Percentiles rank a stretch among this genome's conserved stretches.
Conservation (phyloP, 495 filamentous ascomycete genomes). For the Penicillium desertorum region DNA sequence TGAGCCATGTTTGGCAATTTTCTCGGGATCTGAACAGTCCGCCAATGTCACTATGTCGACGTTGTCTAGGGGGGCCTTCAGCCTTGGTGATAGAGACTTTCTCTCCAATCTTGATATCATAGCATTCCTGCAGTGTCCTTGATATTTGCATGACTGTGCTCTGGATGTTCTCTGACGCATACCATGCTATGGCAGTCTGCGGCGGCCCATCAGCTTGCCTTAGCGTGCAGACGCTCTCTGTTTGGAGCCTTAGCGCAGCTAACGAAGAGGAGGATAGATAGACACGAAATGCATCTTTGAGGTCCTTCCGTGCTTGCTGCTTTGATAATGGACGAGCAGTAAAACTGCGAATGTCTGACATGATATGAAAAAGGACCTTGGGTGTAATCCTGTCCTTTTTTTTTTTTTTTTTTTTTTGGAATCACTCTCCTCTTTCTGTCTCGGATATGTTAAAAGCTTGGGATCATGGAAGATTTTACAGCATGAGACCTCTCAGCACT, state of each 20-base stretch:
- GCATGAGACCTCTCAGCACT: neutral
- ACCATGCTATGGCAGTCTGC: conserved; percentile 65
- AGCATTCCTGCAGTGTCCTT: conserved; percentile 62
- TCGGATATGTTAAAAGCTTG: neutral
- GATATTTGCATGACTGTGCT: conserved; percentile 64
- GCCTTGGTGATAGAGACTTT: conserved; percentile 54
- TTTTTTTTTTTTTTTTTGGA: neutral
- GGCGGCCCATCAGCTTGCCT: conserved; percentile 40
- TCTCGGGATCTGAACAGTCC: conserved; percentile 50
- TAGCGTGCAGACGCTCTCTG: conserved; percentile 59
- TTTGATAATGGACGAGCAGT: conserved; percentile 56
- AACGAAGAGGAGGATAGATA: conserved; percentile 66
- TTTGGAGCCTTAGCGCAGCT: conserved; percentile 56
- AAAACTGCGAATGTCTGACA: conserved; percentile 47
- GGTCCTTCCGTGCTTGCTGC: conserved; percentile 48
- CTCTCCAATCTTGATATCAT: conserved; percentile 63
- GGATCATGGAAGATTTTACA: neutral
- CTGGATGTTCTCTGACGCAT: conserved; percentile 61
- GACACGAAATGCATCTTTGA: conserved; percentile 62
- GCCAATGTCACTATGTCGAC: conserved; percentile 48
- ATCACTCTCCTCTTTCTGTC: neutral
- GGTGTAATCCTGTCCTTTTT: neutral
- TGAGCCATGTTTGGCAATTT: conserved; percentile 29
- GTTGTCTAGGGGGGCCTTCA: conserved; percentile 36
- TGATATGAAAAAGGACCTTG: conserved; percentile 10